Evolutionary conservation across 768 basidiomycete species (phyloP), one percentile per base, ranked within the genome.

Genomic region (Galerina marginata): DNA sequence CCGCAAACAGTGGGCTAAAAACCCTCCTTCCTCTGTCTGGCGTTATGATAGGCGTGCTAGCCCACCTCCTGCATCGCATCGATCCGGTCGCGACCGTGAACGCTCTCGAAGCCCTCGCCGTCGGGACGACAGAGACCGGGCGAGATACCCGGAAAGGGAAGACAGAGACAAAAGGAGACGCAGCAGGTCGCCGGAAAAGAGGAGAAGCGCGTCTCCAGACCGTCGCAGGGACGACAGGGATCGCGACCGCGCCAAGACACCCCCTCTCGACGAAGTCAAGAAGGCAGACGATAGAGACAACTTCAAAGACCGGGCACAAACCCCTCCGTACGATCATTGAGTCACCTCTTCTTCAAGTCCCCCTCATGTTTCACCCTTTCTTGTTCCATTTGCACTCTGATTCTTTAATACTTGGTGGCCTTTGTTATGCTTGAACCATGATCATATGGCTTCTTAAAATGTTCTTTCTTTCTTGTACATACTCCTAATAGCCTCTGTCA

Each of bases 251-350:
- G 83, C 81, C 47, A 80, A 79, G 65, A 86, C 86, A 4, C 87
- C 88, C 39, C 85, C 85, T 39, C 65, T 65, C 36, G 58, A 46
- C 12, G 63, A 64, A 12, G 53, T 6, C 14, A 60, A 60, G 51
- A 61, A 59, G 44, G 59, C 61, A 6, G 59, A 56, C 20, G 65
- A 61, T 10, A 58, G 61, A 26, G 66, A 56, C 40, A 74, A 79
- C 42, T 86, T 84, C 50, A 75, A 81, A 46, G 86, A 87, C 53
- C 74, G 79, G 70, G 83, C 82, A 53, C 81, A 81, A 65, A 86
- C 86, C 7, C 87, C 87, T 49, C 85, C 85, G 36, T 87, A 85
- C 62, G 86, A 87, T 64, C 79, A 79, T 69, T 82, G 71, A 83
- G 55, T 60, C 43, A 23, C 46, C 12, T 23, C 37, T 36, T 56